A percentile compares a stretch with the other conserved stretches of the same genome.
phyloP scores from a whole-genome alignment of 768 basidiomycete species.

The Boletus speciosus region DNA sequence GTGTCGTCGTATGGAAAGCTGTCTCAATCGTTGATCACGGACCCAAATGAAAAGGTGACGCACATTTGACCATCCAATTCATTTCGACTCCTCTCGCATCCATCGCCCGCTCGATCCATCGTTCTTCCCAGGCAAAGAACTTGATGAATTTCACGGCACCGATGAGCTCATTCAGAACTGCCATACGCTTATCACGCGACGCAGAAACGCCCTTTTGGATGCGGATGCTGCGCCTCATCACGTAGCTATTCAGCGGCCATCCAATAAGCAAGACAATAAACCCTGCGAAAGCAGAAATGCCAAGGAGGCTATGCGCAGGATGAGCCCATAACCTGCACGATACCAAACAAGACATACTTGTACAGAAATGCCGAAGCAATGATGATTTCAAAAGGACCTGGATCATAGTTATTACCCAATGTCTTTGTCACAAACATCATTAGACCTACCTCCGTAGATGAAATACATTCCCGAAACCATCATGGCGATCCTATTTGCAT shows the following conservation, averaged over 20 bases:
- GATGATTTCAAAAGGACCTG: slow-evolving; percentile 73
- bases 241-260: slow-evolving; percentile 39
- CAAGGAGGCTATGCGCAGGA: slow-evolving; percentile 55
- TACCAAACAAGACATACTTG: slow-evolving; percentile 41
- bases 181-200: slow-evolving; percentile 43
- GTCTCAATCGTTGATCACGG: background rate
- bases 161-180: slow-evolving; percentile 44
- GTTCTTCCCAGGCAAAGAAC: slow-evolving; percentile 41
- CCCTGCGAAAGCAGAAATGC: slow-evolving; percentile 45
- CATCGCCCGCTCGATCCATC: slow-evolving; percentile 41
- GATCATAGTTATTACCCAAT: background rate
- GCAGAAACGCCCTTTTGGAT: slow-evolving; percentile 33
- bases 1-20: background rate
- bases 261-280: slow-evolving; percentile 39
- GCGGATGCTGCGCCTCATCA: slow-evolving; percentile 37
- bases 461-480: slow-evolving; percentile 57
- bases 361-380: slow-evolving; percentile 75
- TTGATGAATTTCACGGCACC: slow-evolving; percentile 41
- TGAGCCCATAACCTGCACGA: slow-evolving; percentile 20
- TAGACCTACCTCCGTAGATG: slow-evolving; percentile 56
- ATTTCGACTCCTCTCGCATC: slow-evolving; percentile 65
- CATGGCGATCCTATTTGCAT: slow-evolving; percentile 61
- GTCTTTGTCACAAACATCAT: no score
- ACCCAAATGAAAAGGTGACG: slow-evolving; percentile 3
- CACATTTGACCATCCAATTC: slow-evolving; percentile 73